phyloP scores from a whole-genome alignment of 2,329 filamentous ascomycete species.

The Fusarium scirpi region DNA sequence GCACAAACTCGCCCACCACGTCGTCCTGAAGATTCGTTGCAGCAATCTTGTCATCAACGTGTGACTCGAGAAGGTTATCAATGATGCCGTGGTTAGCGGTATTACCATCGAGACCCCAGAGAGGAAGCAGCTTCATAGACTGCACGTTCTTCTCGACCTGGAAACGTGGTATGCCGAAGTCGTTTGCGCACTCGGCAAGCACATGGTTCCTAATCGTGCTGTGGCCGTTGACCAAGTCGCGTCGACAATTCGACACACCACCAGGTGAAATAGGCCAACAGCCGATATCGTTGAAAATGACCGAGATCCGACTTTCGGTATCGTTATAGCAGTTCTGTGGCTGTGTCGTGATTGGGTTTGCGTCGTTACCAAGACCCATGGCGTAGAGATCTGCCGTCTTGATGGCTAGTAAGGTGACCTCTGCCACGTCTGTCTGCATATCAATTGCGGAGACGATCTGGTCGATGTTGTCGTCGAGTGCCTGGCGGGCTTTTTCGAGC shows the following conservation, averaged over 20 bases:
- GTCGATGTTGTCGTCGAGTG: conserved; percentile 26
- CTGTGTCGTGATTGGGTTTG: conserved; percentile 32
- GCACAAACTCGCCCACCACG: conserved; percentile 22
- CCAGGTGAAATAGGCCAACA: conserved; percentile 39
- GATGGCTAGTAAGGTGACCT: conserved; percentile 27
- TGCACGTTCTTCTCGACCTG: conserved; percentile 41
- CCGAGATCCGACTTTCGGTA: conserved; percentile 28
- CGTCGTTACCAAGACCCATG: conserved; percentile 37
- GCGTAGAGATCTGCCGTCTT: conserved; percentile 38
- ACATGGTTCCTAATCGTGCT: conserved; percentile 40
- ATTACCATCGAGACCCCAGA: conserved; percentile 37
- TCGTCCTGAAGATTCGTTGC: conserved; percentile 24
- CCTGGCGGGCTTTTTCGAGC: conserved; percentile 11
- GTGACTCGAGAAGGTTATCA: conserved; percentile 32
- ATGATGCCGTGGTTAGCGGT: conserved; percentile 38
- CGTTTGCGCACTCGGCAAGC: conserved; percentile 36
- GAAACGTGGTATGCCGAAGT: conserved; percentile 37
- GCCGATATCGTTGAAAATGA: conserved; percentile 38
- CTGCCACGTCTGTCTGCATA: conserved; percentile 35
- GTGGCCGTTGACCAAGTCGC: conserved; percentile 39
- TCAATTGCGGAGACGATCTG: conserved; percentile 35
- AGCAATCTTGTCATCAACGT: conserved; percentile 36
- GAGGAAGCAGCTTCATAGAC: conserved; percentile 34
- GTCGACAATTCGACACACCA: conserved; percentile 38
- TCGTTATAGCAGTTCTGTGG: conserved; percentile 35